phyloP scores from a whole-genome alignment of 2,329 filamentous ascomycete species.

The Epichloe gansuensis region DNA sequence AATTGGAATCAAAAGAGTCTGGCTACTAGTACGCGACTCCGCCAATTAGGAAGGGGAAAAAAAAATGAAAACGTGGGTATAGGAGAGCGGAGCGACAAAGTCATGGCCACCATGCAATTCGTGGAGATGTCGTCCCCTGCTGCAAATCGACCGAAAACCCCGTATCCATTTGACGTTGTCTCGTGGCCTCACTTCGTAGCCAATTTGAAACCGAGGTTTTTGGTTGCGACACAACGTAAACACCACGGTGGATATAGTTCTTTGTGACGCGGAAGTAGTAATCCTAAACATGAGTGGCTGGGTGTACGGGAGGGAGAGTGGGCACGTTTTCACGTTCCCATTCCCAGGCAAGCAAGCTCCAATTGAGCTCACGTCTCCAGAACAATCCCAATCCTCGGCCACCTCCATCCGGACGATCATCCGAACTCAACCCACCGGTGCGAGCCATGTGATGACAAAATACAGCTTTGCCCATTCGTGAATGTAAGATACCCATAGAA shows the following conservation, averaged over 20 bases:
- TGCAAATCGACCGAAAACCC: neutral
- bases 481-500: constrained; percentile 91
- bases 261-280: constrained; percentile 27
- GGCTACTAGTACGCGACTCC: neutral
- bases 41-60: neutral
- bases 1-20: neutral
- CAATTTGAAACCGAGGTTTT: neutral
- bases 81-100: neutral
- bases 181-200: neutral
- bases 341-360: constrained; percentile 74
- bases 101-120: neutral
- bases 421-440: constrained; percentile 73
- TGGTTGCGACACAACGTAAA: neutral
- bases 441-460: constrained; percentile 67
- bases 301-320: constrained; percentile 28
- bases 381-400: constrained; percentile 54
- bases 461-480: constrained; percentile 74
- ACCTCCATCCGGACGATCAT: constrained; percentile 46
- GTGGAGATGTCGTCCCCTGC: neutral
- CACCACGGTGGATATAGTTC: constrained; percentile 15
- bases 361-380: constrained; percentile 69
- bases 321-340: constrained; percentile 41
- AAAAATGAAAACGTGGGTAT: neutral
- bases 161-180: neutral
- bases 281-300: constrained; percentile 38